Conservation (phyloP, 768 basidiomycete species). For the Paxillus involutus region DNA sequence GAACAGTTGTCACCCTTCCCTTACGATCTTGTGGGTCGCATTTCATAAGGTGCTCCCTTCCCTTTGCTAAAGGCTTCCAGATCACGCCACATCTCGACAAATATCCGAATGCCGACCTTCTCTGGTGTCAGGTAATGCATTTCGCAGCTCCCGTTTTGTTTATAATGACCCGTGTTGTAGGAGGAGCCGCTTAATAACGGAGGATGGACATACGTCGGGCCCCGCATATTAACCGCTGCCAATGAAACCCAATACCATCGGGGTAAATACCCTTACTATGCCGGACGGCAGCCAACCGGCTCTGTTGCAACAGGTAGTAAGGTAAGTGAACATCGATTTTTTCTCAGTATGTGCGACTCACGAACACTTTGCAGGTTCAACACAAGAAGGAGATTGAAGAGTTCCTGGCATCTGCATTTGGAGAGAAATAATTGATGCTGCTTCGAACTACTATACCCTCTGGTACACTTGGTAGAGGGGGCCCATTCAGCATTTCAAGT, state of each 20-base stretch:
- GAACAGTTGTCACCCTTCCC: constrained; percentile 98
- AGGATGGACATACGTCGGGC: constrained; percentile 94
- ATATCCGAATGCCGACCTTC: constrained; percentile 91
- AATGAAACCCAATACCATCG: constrained; percentile 88
- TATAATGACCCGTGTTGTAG: constrained; percentile 30
- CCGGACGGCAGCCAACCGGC: constrained; percentile 88
- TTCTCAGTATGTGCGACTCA: constrained; percentile 3
- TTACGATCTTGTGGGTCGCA: constrained; percentile 75
- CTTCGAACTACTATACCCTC: too few relatives aligned
- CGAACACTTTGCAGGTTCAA: constrained; percentile 45
- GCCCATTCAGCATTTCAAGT: too few relatives aligned
- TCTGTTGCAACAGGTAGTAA: constrained; percentile 93
- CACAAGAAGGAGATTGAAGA: constrained; percentile 91
- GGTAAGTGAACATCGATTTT: constrained; percentile 40
- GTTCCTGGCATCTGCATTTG: constrained; percentile 66
- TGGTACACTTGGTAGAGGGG: too few relatives aligned
- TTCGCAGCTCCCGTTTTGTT: neutral
- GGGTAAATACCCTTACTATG: constrained; percentile 88
- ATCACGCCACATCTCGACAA: constrained; percentile 92
- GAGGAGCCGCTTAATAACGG: constrained; percentile 98
- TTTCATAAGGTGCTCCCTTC: neutral
- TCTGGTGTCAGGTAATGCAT: constrained; percentile 80
- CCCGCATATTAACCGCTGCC: constrained; percentile 91
- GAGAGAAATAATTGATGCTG: constrained; percentile 12
- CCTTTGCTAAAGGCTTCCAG: constrained; percentile 36